A percentile compares a stretch with the other conserved stretches of the same genome.
phyloP scores from a whole-genome alignment of 805 yeast genomes.

The Lipomyces orientalis region DNA sequence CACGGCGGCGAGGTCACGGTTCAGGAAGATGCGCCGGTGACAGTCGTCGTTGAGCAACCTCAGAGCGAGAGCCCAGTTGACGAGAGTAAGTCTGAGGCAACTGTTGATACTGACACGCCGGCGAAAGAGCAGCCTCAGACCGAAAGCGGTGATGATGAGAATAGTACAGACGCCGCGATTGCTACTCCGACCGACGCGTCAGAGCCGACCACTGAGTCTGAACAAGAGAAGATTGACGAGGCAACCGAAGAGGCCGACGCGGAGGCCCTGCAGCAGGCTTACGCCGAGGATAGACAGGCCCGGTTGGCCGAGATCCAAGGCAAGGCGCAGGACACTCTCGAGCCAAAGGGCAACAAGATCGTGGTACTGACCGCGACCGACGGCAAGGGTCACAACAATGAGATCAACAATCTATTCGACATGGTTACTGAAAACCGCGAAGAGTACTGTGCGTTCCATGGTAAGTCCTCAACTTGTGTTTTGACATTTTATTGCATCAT shows the following conservation, averaged over 20 bases:
- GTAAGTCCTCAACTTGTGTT: constrained; percentile 25
- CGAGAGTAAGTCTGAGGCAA: not conserved
- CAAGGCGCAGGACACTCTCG: constrained; percentile 17
- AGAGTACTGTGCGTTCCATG: constrained; percentile 45
- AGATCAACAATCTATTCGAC: constrained; percentile 25
- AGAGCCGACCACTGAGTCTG: not conserved
- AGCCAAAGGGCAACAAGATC: constrained; percentile 34
- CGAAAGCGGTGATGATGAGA: not conserved
- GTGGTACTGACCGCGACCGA: constrained; percentile 40
- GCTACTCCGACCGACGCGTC: not conserved
- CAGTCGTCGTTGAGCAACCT: not conserved
- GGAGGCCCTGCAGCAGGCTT: not conserved
- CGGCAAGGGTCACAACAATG: constrained; percentile 36
- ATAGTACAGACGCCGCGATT: not conserved
- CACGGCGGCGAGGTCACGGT: not conserved
- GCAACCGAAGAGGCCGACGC: not conserved
- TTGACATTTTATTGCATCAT: not conserved
- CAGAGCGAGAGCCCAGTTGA: not conserved
- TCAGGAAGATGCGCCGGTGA: not conserved
- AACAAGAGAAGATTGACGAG: not conserved
- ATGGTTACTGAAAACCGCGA: constrained; percentile 41
- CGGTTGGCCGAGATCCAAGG: constrained; percentile 3
- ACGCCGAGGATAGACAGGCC: not conserved
- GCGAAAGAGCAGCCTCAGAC: not conserved
- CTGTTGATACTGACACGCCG: not conserved